Base-by-base conservation (phyloP, 1,284 basidiomycete genomes). In the Fomitopsis betulina region DNA sequence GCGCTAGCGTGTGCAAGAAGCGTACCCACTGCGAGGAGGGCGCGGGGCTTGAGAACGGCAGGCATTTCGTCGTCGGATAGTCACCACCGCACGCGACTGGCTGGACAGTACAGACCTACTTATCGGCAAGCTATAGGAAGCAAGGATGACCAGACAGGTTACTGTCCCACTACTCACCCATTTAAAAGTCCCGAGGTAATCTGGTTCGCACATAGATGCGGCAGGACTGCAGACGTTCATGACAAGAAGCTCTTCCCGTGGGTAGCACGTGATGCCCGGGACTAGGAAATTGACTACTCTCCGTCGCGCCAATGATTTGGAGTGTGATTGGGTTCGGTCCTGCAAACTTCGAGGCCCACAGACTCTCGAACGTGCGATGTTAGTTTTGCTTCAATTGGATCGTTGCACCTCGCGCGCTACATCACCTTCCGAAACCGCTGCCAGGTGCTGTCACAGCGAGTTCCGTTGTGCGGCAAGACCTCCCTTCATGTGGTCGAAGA, bases 1-100 rank as follows among this genome's bases (percentile, higher is more conserved):
- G 64, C 40, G 27, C 61, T 43, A n/a, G 64, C 65, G 42, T 60
- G 55, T 21, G 62, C 58, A 53, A 68, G 56, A 1, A 57, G 32
- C 32, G 49, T 37, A 30, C 54, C 37, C 38, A 38, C 58, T 15
- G 54, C 32, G 38, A 58, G n/a, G 49, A 61, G 49, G 9, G 40
- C 50, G 19, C 6, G 54, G 21, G 40, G 40, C 53, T 54, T 54
- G 38, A 54, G 35, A 43, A 52, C 40, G 35, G 35, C 8, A 37
- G 35, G 33, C 19, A 33, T 43, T 12, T 8, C 7, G 42, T 3
- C 42, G 42, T 45, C 4, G 6, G 2, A 25, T 33, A 45, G 30
- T 35, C 49, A 19, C 32, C 49, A 37, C 37, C 51, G 51, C 21
- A 25, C 25, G 45, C 45, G 25, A 47, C 45, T 25, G 45, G 5